Conservation (phyloP, 2,329 filamentous ascomycete species). For the Phaeophleospora eucalypticola region DNA sequence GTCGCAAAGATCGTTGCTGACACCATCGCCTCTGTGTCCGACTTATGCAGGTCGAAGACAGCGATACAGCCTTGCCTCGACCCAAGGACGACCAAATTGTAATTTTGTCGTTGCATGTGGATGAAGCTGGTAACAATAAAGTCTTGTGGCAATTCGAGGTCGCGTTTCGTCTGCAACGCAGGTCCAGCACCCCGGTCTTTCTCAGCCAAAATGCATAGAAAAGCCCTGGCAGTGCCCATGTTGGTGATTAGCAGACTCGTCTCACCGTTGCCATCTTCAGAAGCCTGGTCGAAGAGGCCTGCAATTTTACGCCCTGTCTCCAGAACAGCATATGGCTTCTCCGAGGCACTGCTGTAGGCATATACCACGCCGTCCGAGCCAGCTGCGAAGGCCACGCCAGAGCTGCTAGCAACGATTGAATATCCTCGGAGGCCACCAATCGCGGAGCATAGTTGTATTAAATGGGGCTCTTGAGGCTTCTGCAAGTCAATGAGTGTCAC, state of each 20-base stretch:
- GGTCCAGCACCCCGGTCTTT: background rate
- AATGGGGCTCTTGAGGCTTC: background rate
- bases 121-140: conserved; percentile 52
- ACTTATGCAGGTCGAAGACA: conserved; percentile 24
- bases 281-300: conserved; percentile 34
- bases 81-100: conserved; percentile 43
- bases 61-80: conserved; percentile 54
- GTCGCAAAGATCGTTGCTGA: background rate
- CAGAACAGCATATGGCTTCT: conserved; percentile 26
- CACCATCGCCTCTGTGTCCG: background rate
- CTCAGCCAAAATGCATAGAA: conserved; percentile 6
- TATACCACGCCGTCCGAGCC: conserved; percentile 44
- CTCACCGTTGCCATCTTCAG: conserved; percentile 11
- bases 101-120: background rate
- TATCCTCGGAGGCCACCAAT: conserved; percentile 44
- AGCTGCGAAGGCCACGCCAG: conserved; percentile 42
- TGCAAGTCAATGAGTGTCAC: conserved; percentile 42
- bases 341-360: conserved; percentile 28
- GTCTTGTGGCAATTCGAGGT: conserved; percentile 32
- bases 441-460: background rate
- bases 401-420: conserved; percentile 42
- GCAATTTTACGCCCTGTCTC: conserved; percentile 37
- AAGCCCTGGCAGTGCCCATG: conserved; percentile 34
- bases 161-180: background rate
- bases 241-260: conserved; percentile 37